These are phyloP conservation scores for barrel medic (Medicago truncatula) DNA, from an alignment of 306 rosid genomes.

Conservation along the genomic window DNA sequence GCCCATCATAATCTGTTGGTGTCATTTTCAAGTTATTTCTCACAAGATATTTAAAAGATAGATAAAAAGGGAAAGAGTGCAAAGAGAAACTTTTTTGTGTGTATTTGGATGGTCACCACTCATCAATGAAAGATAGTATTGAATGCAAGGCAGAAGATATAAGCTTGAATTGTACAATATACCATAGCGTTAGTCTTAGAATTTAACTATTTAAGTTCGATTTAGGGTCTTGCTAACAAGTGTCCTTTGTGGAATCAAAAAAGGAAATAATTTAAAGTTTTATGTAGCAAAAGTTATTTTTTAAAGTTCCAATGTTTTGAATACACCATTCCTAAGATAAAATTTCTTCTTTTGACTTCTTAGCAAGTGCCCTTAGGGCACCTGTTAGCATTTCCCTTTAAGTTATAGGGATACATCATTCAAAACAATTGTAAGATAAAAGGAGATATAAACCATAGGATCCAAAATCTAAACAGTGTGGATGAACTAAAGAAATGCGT, in stretches of 20 bases:
- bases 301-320: no score
- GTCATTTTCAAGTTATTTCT: conserved; percentile 17
- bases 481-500: not conserved
- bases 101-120: not conserved
- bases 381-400: not conserved
- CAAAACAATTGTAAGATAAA: not conserved
- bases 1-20: not conserved
- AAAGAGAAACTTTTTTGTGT: not conserved
- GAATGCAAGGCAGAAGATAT: not conserved
- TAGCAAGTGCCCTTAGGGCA: no score
- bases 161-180: not conserved
- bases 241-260: no score
- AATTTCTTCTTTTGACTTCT: no score
- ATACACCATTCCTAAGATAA: no score
- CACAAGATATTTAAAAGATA: conserved; percentile 13
- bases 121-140: not conserved
- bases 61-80: conserved; percentile 7
- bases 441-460: conserved; percentile 9
- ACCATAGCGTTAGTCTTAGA: not conserved
- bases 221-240: no score
- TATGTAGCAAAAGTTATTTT: no score
- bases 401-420: not conserved
- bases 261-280: no score
- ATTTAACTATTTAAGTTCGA: no score
- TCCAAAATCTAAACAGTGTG: not conserved